Conservation (phyloP, 2,329 filamentous ascomycete species). For the Exophiala alcalophila region DNA sequence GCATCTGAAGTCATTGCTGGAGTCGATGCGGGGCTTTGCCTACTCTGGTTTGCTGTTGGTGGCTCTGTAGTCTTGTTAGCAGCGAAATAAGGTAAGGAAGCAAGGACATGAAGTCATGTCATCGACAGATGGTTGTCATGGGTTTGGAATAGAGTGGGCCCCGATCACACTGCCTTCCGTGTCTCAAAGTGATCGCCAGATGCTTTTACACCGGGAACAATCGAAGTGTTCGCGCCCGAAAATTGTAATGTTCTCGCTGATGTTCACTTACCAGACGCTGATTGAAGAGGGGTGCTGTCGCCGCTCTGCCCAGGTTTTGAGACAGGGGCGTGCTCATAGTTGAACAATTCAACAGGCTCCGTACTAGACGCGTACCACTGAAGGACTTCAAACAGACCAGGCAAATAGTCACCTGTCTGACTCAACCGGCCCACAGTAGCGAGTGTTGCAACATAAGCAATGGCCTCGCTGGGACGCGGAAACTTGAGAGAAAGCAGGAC, state of each 20-base stretch:
- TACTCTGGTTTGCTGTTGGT: constrained; percentile 10
- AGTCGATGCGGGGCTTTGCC: constrained; percentile 18
- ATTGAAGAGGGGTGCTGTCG: constrained; percentile 13
- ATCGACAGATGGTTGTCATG: too few relatives aligned
- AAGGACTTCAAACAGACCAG: constrained; percentile 82
- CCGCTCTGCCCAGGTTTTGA: constrained; percentile 12
- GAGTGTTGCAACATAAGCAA: constrained; percentile 66
- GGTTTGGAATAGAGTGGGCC: too few relatives aligned
- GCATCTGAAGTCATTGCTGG: constrained; percentile 14
- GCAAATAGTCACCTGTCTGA: constrained; percentile 64
- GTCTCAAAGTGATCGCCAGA: too few relatives aligned
- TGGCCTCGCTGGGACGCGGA: constrained; percentile 60
- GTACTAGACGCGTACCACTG: constrained; percentile 88
- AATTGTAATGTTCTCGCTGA: too few relatives aligned
- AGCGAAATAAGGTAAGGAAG: too few relatives aligned
- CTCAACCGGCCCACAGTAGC: constrained; percentile 57
- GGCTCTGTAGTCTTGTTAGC: constrained; percentile 18
- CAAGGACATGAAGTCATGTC: too few relatives aligned
- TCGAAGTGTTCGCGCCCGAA: too few relatives aligned
- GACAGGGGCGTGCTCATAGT: constrained; percentile 56
- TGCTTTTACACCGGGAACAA: too few relatives aligned
- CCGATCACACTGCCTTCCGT: too few relatives aligned
- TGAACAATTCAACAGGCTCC: constrained; percentile 63
- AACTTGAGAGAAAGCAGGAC: constrained; percentile 69
- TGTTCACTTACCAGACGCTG: constrained; percentile 22